Evolutionary conservation across 1,284 basidiomycete species (phyloP).

Genomic region (Sporisorium iseilematis-ciliati): DNA sequence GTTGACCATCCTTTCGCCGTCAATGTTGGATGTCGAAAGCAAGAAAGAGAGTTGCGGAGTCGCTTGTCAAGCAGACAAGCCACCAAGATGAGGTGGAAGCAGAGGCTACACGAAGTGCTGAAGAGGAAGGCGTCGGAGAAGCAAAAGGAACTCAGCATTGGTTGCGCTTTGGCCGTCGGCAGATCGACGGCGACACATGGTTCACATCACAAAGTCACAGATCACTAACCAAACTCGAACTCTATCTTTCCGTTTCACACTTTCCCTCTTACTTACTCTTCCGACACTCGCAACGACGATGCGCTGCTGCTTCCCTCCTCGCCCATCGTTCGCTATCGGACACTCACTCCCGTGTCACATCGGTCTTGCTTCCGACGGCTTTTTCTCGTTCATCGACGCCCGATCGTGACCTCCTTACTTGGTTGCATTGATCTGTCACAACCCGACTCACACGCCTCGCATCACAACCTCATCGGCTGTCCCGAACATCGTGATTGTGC

Average conservation of each 20-base stretch:
- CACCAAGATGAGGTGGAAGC: not conserved
- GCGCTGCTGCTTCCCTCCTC: not conserved
- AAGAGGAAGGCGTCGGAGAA: not conserved
- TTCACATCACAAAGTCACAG: slow-evolving; percentile 3
- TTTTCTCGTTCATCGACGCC: not conserved
- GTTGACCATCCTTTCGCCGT: not conserved
- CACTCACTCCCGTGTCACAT: no score
- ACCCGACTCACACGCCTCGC: not conserved
- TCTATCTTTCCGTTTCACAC: not conserved
- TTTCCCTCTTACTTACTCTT: not conserved
- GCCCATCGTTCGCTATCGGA: not conserved
- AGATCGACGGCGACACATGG: not conserved
- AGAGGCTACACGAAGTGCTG: not conserved
- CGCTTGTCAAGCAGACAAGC: not conserved
- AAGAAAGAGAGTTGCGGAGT: not conserved
- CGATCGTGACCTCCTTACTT: not conserved
- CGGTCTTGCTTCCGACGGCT: slow-evolving; percentile 1
- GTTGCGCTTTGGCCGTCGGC: not conserved
- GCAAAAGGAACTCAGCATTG: not conserved
- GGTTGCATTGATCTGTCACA: not conserved
- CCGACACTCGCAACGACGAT: not conserved
- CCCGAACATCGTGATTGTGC: not conserved
- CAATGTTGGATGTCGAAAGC: not conserved
- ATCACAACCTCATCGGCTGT: slow-evolving; percentile 6
- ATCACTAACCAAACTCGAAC: slow-evolving; percentile 3